Conservation (phyloP, 768 basidiomycete species). For the Lactarius pseudohatsudake region DNA sequence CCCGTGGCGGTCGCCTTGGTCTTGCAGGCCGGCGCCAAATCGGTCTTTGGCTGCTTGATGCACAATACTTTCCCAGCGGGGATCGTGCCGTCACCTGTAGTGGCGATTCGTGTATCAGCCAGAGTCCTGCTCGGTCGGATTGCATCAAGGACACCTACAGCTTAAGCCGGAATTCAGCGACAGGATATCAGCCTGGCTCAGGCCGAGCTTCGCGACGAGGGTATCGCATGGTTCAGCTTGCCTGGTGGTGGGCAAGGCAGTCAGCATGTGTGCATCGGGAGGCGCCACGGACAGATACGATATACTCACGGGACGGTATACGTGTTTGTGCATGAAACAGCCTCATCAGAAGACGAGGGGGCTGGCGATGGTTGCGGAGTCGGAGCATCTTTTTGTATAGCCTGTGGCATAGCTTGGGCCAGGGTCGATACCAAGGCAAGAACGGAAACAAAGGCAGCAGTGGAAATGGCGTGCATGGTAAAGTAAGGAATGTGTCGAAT, state of each 20-base stretch:
- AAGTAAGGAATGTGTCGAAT: background rate
- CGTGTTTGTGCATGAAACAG: background rate
- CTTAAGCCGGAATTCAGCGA: conserved; percentile 6
- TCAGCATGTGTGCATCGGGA: background rate
- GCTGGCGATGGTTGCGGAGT: background rate
- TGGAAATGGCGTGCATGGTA: conserved; percentile 10
- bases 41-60: background rate
- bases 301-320: background rate
- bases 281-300: background rate
- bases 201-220: background rate
- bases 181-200: background rate
- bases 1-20: conserved; percentile 15
- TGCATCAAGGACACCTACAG: conserved; percentile 1
- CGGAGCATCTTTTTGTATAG: too few species aligned
- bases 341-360: background rate
- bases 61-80: background rate
- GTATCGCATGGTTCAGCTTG: conserved; percentile 1
- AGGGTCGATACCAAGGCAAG: conserved; percentile 3
- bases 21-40: conserved; percentile 11
- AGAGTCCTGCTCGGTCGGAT: background rate
- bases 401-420: background rate
- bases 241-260: background rate
- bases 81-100: background rate
- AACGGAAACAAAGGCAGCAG: conserved; percentile 6
- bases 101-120: background rate